Evolutionary conservation across 2,329 filamentous ascomycete species (phyloP).

Genomic region (Pestalotiopsis sp.): DNA sequence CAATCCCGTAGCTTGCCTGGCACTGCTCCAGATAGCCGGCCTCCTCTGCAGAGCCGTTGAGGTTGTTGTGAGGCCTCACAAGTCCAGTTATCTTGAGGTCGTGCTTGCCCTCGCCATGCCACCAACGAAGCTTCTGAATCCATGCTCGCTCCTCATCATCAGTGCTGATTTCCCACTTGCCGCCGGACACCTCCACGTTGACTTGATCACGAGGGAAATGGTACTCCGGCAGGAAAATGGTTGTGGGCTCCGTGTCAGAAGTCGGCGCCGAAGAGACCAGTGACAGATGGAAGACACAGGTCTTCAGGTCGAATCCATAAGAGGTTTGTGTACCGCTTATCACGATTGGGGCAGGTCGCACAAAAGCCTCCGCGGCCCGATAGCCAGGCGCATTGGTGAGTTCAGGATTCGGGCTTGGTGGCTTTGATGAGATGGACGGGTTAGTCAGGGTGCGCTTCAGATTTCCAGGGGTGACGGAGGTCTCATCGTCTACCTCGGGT

Average conservation of each 20-base stretch:
- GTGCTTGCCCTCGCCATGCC: constrained; percentile 88
- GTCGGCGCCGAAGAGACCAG: constrained; percentile 64
- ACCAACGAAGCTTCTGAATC: constrained; percentile 84
- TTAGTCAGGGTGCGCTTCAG: constrained; percentile 73
- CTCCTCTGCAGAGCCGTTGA: constrained; percentile 66
- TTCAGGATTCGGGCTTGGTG: constrained; percentile 55
- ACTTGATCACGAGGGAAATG: constrained; percentile 82
- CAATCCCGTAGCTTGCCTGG: constrained; percentile 49
- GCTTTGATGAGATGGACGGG: constrained; percentile 64
- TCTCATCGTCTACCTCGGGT: constrained; percentile 52
- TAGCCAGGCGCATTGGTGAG: constrained; percentile 71
- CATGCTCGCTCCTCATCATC: constrained; percentile 71
- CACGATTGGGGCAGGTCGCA: constrained; percentile 79
- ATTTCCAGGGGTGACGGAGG: constrained; percentile 72
- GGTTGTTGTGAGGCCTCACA: constrained; percentile 63
- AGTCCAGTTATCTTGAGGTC: constrained; percentile 75
- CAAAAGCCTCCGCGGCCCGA: constrained; percentile 89
- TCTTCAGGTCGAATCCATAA: constrained; percentile 82
- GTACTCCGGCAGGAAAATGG: constrained; percentile 86
- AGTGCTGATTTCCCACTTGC: constrained; percentile 84
- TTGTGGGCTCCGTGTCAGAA: constrained; percentile 69
- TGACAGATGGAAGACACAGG: constrained; percentile 75
- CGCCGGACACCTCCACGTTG: constrained; percentile 75
- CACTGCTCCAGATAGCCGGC: constrained; percentile 78
- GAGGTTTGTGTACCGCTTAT: constrained; percentile 72